Evolutionary conservation across 495 filamentous ascomycete genomes (phyloP), one percentile per base, ranked within the genome.

Genomic region (Annulohypoxylon bovei): DNA sequence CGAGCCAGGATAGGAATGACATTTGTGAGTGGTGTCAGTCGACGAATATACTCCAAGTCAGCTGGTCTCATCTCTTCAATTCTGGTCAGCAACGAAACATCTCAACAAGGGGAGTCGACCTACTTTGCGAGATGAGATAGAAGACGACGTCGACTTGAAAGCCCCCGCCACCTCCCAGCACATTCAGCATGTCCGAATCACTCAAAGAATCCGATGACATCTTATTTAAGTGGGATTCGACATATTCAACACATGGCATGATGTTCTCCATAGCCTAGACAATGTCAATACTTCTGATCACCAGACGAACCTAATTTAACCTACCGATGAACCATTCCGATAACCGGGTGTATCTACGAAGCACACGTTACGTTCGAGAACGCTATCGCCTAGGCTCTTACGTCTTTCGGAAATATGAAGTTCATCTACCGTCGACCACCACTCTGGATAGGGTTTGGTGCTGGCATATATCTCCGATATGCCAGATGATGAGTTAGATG

Each of bases 291-390:
- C 30, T 32, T 37, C 22, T 4, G 11, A 67, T 35, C 16, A 18
- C 28, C 44, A 37, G 9, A 27, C 3, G 52, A 27, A 52, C 7
- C 11, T 55, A 74, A 16, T 27, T 37, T 40, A 32, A 66, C 87
- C 74, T 72, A 86, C 88, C 44, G 89, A 90, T 39, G 87, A 83
- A 33, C 85, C 85, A 72, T 78, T 82, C 14, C 86, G 85, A 78
- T 89, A 92, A n/a, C 91, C 88, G 23, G 91, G 89, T 8, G 93
- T 97, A 82, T 99, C 95, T 58, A 98, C 90, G 76, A 99, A 99
- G 76, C 94, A 97, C 8, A 99, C 72, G 79, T 99, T 99, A 30
- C 95, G 86, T 74, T 99, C 95, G 58, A 99, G 83, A 39, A 98
- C 89, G 32, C 88, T 85, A 62, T 95, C 95, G 7, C 90, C 92